Evolutionary conservation across 208 protist genomes (phyloP).

Genomic region (Crithidia fasciculata): DNA sequence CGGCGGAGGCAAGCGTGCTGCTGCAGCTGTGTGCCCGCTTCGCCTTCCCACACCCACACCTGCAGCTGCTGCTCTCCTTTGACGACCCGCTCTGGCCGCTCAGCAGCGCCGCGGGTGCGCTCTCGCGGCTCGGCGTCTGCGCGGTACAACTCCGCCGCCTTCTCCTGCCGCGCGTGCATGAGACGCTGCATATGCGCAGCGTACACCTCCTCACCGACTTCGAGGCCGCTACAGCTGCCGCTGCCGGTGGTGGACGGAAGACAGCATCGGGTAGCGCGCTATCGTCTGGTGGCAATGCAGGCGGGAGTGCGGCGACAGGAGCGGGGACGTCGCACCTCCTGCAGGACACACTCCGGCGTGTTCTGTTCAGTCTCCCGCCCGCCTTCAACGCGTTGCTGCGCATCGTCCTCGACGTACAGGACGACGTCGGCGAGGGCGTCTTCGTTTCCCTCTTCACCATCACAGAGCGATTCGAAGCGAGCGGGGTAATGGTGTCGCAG

Average conservation of each 20-base stretch:
- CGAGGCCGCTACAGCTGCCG: conserved; percentile 43
- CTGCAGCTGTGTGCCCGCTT: conserved; percentile 47
- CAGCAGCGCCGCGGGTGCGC: conserved; percentile 24
- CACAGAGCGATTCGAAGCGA: conserved; percentile 59
- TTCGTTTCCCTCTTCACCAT: conserved; percentile 65
- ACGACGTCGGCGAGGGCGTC: conserved; percentile 64
- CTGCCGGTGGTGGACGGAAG: conserved; percentile 4
- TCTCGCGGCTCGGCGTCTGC: conserved; percentile 46
- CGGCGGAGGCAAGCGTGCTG: conserved; percentile 38
- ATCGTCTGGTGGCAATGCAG: neutral
- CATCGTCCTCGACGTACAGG: conserved; percentile 68
- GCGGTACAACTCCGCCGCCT: conserved; percentile 63
- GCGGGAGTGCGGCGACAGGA: neutral
- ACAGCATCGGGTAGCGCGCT: neutral
- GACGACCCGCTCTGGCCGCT: conserved; percentile 68
- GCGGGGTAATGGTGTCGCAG: conserved; percentile 70
- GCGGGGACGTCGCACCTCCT: conserved; percentile 40
- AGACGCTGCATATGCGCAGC: conserved; percentile 48
- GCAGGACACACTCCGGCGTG: conserved; percentile 82
- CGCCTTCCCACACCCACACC: conserved; percentile 38
- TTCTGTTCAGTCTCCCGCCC: conserved; percentile 74
- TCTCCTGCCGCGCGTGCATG: conserved; percentile 68
- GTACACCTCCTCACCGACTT: conserved; percentile 61
- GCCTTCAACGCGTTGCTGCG: conserved; percentile 70
- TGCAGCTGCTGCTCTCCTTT: conserved; percentile 64